Base-by-base conservation (phyloP, 257 asterid genomes). In the Capsicum pubescens region DNA sequence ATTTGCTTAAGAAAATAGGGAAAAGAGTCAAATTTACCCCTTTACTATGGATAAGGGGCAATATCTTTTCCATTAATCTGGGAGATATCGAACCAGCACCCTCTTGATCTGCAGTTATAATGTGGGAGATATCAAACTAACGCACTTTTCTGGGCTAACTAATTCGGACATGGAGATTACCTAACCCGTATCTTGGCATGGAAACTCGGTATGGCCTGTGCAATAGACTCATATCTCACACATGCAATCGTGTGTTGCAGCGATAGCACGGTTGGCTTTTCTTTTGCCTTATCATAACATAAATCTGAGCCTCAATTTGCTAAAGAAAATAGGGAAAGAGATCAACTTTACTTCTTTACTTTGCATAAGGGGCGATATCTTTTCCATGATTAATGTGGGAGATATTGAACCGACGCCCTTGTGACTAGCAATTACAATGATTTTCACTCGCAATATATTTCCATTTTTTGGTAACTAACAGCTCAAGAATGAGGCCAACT, bases 231-330 rank as follows among this genome's bases (percentile, higher is more conserved):
- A 48, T 48, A 7, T 0, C 10, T 7, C 10, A 60, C 48, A 3
- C 19, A 67, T 67, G 48, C 74, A 74, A 74, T 21, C 0, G 8
- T 13, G 17, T 83, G n/a, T 74, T 72, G 76, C 86, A 83, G 82
- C 86, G 83, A 83, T 83, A 76, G 86, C 76, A 44, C 8, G 64
- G 81, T 6, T 77, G 52, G 26, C 5, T 2, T 67, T 21, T 81
- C 78, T 63, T 50, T 15, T 74, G 74, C 58, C 61, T 63, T 14
- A 8, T 19, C 59, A 76, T 14, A 12, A 32, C 13, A 76, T 13
- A 8, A 36, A 76, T 21, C 14, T 52, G 48, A 76, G 44, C 63
- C 81, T 52, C 63, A 5, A 21, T 79, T 69, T 69, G 26, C 55
- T 69, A 17, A 9, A 69, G 78, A 69, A 39, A 44, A 4, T 4